These are phyloP conservation scores for Tricholoma flavovirens DNA, from an alignment of 768 basidiomycete genomes.

Conservation along the genomic window DNA sequence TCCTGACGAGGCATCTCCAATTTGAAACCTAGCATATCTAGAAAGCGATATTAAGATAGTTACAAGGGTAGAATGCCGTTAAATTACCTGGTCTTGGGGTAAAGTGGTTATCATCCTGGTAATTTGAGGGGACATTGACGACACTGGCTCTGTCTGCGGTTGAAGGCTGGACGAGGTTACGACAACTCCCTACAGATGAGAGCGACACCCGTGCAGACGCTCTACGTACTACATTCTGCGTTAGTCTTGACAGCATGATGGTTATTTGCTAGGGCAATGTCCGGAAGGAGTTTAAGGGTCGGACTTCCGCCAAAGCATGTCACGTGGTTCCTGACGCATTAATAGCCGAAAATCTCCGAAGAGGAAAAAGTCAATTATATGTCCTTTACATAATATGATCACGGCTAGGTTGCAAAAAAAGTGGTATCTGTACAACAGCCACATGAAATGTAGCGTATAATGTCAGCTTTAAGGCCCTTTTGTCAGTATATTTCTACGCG, in stretches of 20 bases:
- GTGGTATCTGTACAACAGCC: too few species aligned
- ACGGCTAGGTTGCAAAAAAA: too few species aligned
- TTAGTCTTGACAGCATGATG: conserved; percentile 55
- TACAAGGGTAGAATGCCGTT: background rate
- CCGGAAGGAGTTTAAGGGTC: too few species aligned
- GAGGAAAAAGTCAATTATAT: too few species aligned
- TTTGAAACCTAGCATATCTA: conserved; percentile 90
- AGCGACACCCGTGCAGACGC: conserved; percentile 26
- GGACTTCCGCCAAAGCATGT: background rate
- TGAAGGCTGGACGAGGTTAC: conserved; percentile 77
- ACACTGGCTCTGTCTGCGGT: conserved; percentile 78
- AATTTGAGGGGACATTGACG: conserved; percentile 72
- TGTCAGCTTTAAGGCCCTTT: too few species aligned
- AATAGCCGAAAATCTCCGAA: background rate
- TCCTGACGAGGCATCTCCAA: conserved; percentile 60
- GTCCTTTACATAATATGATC: too few species aligned
- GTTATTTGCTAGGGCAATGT: conserved; percentile 4
- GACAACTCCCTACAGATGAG: conserved; percentile 27
- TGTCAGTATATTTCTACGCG: too few species aligned
- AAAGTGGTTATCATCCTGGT: conserved; percentile 64
- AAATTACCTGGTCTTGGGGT: conserved; percentile 60
- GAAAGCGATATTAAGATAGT: background rate
- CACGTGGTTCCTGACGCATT: conserved; percentile 2
- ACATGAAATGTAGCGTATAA: too few species aligned
- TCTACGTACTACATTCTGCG: conserved; percentile 34